Evolutionary conservation across 331 rosid genomes (phyloP).

Genomic region (Arachis monticola): DNA sequence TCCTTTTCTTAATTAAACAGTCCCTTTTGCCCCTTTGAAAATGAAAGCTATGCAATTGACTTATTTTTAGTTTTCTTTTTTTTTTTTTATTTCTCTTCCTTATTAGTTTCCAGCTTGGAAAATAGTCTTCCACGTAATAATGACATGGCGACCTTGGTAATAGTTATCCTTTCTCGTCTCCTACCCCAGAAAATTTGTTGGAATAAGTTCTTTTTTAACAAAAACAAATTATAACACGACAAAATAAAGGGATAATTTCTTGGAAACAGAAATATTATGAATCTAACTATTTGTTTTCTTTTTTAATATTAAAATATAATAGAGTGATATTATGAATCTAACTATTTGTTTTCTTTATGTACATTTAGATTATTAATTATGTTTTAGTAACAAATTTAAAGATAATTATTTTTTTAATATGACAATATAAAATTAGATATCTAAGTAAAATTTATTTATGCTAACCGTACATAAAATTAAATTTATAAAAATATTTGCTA

Average conservation of each 20-base stretch:
- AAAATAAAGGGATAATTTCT: neutral
- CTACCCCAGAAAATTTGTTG: neutral
- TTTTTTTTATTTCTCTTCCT: neutral
- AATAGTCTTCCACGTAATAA: constrained; percentile 17
- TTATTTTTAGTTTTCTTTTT: neutral
- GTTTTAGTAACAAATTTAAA: too few relatives aligned
- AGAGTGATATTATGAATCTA: neutral
- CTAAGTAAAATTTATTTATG: too few relatives aligned
- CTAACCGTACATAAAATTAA: too few relatives aligned
- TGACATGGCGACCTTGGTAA: constrained; percentile 12
- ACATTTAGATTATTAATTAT: too few relatives aligned
- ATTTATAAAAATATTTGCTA: too few relatives aligned
- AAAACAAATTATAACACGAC: constrained; percentile 13
- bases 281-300: neutral
- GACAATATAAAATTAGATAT: too few relatives aligned
- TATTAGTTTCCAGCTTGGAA: constrained; percentile 3
- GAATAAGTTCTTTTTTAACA: neutral
- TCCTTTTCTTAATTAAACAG: constrained; percentile 13
- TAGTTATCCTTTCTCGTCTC: constrained; percentile 22
- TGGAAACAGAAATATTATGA: neutral
- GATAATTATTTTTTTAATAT: too few relatives aligned
- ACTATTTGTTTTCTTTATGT: neutral
- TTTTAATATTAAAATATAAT: too few relatives aligned
- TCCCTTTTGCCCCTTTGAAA: neutral
- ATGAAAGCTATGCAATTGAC: constrained; percentile 30